These are phyloP conservation scores for Phytophthora citricola DNA, from an alignment of 352 stramenopile genomes.

Conservation along the genomic window DNA sequence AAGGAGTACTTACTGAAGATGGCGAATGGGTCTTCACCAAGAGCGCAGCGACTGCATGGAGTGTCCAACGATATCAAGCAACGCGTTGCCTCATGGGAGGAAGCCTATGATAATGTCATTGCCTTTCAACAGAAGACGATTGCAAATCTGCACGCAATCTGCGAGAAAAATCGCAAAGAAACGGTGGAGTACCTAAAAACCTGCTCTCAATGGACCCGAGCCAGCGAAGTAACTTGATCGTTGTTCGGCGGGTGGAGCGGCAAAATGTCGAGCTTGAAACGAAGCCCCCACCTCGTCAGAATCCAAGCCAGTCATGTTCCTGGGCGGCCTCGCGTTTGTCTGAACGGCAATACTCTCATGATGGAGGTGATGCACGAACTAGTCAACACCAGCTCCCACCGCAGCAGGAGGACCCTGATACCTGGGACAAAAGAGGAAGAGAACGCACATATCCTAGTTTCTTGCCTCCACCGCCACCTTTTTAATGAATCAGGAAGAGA, in stretches of 20 bases:
- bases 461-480: constrained; percentile 3
- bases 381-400: constrained; percentile 53
- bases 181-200: constrained; percentile 61
- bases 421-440: not conserved
- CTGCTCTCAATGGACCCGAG: constrained; percentile 59
- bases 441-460: not conserved
- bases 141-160: constrained; percentile 57
- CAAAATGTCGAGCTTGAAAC: constrained; percentile 10
- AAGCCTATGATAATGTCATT: constrained; percentile 80
- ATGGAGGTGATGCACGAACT: constrained; percentile 12
- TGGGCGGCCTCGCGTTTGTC: constrained; percentile 16
- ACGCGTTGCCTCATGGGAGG: constrained; percentile 59
- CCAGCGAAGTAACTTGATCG: constrained; percentile 30
- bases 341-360: constrained; percentile 6
- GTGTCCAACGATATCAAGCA: constrained; percentile 39
- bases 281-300: constrained; percentile 10
- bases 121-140: constrained; percentile 83
- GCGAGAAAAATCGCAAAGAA: constrained; percentile 51
- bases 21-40: constrained; percentile 26
- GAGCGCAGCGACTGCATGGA: constrained; percentile 17
- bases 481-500: constrained; percentile 3
- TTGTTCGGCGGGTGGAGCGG: constrained; percentile 1
- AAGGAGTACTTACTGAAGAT: constrained; percentile 78
- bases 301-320: not conserved
- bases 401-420: constrained; percentile 63